These are phyloP conservation scores for Talaromyces piceae DNA, from an alignment of 2,329 filamentous ascomycete species.

Conservation along the genomic window DNA sequence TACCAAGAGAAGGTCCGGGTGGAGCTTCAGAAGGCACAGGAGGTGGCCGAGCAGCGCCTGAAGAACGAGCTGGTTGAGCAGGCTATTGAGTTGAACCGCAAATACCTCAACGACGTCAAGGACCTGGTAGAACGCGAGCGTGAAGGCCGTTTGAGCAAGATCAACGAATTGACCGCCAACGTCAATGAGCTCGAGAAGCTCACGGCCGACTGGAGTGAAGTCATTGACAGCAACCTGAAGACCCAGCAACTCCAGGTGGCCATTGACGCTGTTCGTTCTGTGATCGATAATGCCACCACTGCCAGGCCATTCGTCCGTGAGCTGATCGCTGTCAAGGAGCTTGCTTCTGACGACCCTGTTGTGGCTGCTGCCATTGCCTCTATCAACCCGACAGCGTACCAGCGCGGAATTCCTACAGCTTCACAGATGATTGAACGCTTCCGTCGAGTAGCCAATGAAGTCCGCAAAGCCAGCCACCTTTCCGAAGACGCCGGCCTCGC, in stretches of 20 bases:
- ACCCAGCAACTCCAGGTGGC: slow-evolving; percentile 96
- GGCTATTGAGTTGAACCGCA: slow-evolving; percentile 76
- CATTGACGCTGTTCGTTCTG: slow-evolving; percentile 82
- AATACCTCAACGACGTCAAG: slow-evolving; percentile 72
- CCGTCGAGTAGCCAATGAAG: slow-evolving; percentile 82
- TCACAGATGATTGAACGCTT: slow-evolving; percentile 91
- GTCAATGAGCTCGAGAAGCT: slow-evolving; percentile 81
- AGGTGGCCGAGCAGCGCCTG: slow-evolving; percentile 73
- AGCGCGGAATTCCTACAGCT: slow-evolving; percentile 76
- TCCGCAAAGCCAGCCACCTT: slow-evolving; percentile 86
- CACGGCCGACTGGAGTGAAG: slow-evolving; percentile 80
- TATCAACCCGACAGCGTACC: slow-evolving; percentile 89
- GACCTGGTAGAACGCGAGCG: slow-evolving; percentile 83
- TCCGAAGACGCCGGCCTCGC: slow-evolving; percentile 92
- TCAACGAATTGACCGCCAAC: slow-evolving; percentile 68
- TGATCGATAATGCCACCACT: slow-evolving; percentile 64
- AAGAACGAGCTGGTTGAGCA: slow-evolving; percentile 85
- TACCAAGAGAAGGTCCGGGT: slow-evolving; percentile 75
- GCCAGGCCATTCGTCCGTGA: slow-evolving; percentile 85
- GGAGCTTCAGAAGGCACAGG: slow-evolving; percentile 69
- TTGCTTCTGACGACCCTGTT: slow-evolving; percentile 73
- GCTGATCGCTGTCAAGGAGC: slow-evolving; percentile 88
- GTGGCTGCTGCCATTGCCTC: slow-evolving; percentile 93
- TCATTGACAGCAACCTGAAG: slow-evolving; percentile 82
- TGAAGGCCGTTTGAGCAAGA: slow-evolving; percentile 74